A percentile compares a stretch with the other conserved stretches of the same genome.
These are phyloP conservation scores for Nyctanthes arbortristis DNA, from an alignment of 257 asterid genomes.

Conservation along the genomic window DNA sequence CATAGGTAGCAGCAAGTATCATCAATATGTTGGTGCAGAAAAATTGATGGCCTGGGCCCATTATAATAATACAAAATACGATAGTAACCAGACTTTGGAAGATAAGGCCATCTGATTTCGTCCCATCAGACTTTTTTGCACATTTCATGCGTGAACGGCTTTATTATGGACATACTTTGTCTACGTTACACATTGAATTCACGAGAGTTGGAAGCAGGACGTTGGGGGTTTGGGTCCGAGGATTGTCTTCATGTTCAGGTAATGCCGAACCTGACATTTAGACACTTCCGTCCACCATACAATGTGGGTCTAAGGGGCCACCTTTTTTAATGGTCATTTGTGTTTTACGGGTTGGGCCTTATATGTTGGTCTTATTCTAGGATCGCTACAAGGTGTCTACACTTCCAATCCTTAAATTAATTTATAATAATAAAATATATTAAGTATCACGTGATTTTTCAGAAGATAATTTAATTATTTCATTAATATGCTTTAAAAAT, in stretches of 20 bases:
- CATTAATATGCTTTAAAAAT: too few species aligned
- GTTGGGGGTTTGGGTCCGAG: not conserved
- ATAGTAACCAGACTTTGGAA: slow-evolving; percentile 45
- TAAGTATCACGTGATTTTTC: too few species aligned
- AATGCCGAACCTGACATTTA: slow-evolving; percentile 38
- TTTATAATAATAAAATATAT: too few species aligned
- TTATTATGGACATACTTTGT: too few species aligned
- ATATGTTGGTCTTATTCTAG: slow-evolving; percentile 48
- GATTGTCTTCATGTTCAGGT: slow-evolving; percentile 40
- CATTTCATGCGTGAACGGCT: slow-evolving; percentile 49
- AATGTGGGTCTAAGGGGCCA: not conserved
- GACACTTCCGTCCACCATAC: not conserved
- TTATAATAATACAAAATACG: slow-evolving; percentile 37
- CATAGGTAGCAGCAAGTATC: not conserved
- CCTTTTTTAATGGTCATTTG: too few species aligned
- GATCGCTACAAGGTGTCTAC: too few species aligned
- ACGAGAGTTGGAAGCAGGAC: too few species aligned
- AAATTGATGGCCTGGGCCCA: slow-evolving; percentile 48
- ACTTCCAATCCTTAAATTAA: too few species aligned
- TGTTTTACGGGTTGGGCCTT: slow-evolving; percentile 29
- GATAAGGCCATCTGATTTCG: slow-evolving; percentile 6
- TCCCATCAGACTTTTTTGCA: too few species aligned
- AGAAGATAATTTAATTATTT: too few species aligned
- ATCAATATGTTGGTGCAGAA: slow-evolving; percentile 18
- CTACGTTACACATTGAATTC: too few species aligned